Conservation (phyloP, 768 basidiomycete genomes). For the Thelephora ganbajun region DNA sequence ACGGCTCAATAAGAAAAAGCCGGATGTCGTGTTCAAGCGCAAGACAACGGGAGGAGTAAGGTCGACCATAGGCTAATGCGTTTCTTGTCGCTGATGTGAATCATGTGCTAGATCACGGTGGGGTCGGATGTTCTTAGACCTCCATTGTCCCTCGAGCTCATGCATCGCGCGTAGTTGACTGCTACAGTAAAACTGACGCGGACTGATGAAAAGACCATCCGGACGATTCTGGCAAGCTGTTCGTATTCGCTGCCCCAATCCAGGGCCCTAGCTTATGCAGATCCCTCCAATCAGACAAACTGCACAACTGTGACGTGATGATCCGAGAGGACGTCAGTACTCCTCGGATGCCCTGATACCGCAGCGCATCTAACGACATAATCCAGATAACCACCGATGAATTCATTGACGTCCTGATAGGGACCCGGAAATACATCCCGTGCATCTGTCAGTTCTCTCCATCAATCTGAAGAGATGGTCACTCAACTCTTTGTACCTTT, state of each 20-base stretch:
- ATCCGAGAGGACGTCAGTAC: constrained; percentile 84
- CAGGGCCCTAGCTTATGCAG: neutral
- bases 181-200: constrained; percentile 87
- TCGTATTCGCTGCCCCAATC: neutral
- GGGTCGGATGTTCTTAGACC: constrained; percentile 7
- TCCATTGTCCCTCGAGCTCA: neutral
- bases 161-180: constrained; percentile 43
- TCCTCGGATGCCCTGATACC: constrained; percentile 2
- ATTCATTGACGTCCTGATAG: constrained; percentile 96
- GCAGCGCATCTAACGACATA: constrained; percentile 2
- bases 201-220: constrained; percentile 90
- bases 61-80: neutral
- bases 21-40: constrained; percentile 92
- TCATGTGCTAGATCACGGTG: constrained; percentile 51
- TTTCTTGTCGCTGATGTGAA: too few species aligned
- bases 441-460: constrained; percentile 50
- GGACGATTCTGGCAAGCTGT: constrained; percentile 83
- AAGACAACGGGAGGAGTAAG: constrained; percentile 85
- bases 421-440: constrained; percentile 88
- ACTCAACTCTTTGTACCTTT: neutral
- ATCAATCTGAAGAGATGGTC: neutral
- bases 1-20: constrained; percentile 76
- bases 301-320: constrained; percentile 96
- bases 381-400: constrained; percentile 84
- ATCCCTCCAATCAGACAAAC: constrained; percentile 41